Conservation (phyloP, 1,284 basidiomycete species). For the Cutaneotrichosporon sp. region DNA sequence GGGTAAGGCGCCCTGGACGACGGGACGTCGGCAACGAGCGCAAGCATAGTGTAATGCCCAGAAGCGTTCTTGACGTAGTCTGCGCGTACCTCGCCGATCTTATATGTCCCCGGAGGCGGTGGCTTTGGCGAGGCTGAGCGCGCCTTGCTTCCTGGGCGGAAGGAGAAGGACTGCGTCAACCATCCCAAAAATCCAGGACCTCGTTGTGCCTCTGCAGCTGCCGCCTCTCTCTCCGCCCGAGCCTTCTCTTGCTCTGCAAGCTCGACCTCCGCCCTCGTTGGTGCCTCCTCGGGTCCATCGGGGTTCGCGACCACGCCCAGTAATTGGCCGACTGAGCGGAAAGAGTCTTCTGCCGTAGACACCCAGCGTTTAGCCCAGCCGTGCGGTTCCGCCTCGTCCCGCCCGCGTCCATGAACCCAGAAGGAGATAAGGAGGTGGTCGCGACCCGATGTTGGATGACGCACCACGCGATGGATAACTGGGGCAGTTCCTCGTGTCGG, state of each 20-base stretch:
- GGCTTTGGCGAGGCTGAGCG: constrained; percentile 13
- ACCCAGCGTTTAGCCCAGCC: constrained; percentile 13
- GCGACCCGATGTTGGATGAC: constrained; percentile 38
- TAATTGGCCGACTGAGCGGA: constrained; percentile 2
- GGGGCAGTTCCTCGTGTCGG: constrained; percentile 43
- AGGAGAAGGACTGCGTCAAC: constrained; percentile 1
- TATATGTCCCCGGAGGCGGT: constrained; percentile 47
- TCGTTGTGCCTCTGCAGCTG: constrained; percentile 5
- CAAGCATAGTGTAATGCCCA: constrained; percentile 40
- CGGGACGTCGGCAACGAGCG: constrained; percentile 45
- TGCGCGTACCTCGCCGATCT: constrained; percentile 43
- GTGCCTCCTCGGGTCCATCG: not conserved
- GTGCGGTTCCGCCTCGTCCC: constrained; percentile 39
- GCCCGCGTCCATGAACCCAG: constrained; percentile 46
- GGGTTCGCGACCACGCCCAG: constrained; percentile 13
- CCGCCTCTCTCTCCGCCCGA: not conserved
- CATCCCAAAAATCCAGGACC: constrained; percentile 11
- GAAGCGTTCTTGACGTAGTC: constrained; percentile 48
- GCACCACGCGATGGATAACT: constrained; percentile 34
- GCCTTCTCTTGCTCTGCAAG: not conserved
- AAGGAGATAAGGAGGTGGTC: constrained; percentile 48
- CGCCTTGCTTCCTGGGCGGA: not conserved
- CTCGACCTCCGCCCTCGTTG: not conserved
- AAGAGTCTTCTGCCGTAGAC: not conserved
- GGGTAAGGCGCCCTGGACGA: constrained; percentile 34